Evolutionary conservation across 1,284 basidiomycete genomes (phyloP).

Genomic region (Tilletia horrida): DNA sequence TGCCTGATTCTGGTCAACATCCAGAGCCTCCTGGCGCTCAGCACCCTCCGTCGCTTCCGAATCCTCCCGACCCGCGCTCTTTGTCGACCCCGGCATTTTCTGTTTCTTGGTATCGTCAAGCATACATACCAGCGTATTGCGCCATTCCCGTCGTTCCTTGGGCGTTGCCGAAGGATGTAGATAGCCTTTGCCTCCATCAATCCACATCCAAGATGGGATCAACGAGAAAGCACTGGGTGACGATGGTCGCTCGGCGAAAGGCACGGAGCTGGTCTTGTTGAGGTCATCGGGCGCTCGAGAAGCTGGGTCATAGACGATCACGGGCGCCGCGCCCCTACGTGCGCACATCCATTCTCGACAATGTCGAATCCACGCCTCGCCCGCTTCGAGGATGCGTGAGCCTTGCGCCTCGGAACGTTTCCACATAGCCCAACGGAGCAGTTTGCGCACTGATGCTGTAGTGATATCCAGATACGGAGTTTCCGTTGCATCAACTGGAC

Average conservation of each 20-base stretch:
- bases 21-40: no score
- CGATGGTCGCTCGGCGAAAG: neutral
- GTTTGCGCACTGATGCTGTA: constrained; percentile 3
- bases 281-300: neutral
- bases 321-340: neutral
- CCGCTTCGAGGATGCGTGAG: neutral
- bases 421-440: constrained; percentile 6
- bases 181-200: neutral
- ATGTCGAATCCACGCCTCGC: constrained; percentile 12
- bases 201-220: neutral
- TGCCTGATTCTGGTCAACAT: no score
- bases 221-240: neutral
- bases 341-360: constrained; percentile 2
- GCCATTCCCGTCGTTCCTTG: no score
- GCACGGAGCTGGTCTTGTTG: neutral
- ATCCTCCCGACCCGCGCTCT: no score
- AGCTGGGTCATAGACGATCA: neutral
- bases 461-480: constrained; percentile 9
- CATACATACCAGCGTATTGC: no score
- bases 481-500: neutral
- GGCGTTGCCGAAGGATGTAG: neutral
- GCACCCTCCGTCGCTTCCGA: no score
- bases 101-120: no score
- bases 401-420: neutral
- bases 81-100: no score